Conservation (phyloP, 2,329 filamentous ascomycete species). For the Paraphaeosphaeria sporulosa region DNA sequence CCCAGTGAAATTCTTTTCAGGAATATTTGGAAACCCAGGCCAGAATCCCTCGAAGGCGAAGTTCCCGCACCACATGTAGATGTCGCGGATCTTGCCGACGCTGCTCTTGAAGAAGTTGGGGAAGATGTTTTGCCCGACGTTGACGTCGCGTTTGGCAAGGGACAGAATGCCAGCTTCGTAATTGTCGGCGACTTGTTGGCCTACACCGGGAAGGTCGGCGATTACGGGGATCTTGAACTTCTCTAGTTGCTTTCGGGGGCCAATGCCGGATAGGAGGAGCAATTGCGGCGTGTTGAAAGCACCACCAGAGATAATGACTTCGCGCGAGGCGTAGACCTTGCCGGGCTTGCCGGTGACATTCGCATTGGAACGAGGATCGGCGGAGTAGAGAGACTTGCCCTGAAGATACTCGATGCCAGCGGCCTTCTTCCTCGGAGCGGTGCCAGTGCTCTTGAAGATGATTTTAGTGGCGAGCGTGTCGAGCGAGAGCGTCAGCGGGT, state of each 20-base stretch:
- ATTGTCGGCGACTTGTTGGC: slow-evolving; percentile 69
- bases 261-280: slow-evolving; percentile 68
- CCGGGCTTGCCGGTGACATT: slow-evolving; percentile 26
- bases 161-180: slow-evolving; percentile 49
- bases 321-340: slow-evolving; percentile 12
- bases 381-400: slow-evolving; percentile 8
- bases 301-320: slow-evolving; percentile 47
- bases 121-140: slow-evolving; percentile 41
- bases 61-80: slow-evolving; percentile 41
- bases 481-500: slow-evolving; percentile 40
- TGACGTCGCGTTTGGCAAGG: slow-evolving; percentile 25
- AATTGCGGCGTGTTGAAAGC: slow-evolving; percentile 69
- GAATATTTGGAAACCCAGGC: slow-evolving; percentile 34
- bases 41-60: slow-evolving; percentile 40
- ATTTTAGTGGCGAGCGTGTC: slow-evolving; percentile 54
- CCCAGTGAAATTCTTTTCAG: slow-evolving; percentile 27
- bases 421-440: slow-evolving; percentile 34
- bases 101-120: slow-evolving; percentile 36
- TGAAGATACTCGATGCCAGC: slow-evolving; percentile 53
- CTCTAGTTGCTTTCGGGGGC: slow-evolving; percentile 60
- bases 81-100: slow-evolving; percentile 31
- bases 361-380: slow-evolving; percentile 2
- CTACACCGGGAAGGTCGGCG: slow-evolving; percentile 65
- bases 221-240: slow-evolving; percentile 61
- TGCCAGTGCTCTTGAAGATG: slow-evolving; percentile 43